These are phyloP conservation scores for Tulasnella calospora DNA, from an alignment of 768 basidiomycete species.

Conservation along the genomic window DNA sequence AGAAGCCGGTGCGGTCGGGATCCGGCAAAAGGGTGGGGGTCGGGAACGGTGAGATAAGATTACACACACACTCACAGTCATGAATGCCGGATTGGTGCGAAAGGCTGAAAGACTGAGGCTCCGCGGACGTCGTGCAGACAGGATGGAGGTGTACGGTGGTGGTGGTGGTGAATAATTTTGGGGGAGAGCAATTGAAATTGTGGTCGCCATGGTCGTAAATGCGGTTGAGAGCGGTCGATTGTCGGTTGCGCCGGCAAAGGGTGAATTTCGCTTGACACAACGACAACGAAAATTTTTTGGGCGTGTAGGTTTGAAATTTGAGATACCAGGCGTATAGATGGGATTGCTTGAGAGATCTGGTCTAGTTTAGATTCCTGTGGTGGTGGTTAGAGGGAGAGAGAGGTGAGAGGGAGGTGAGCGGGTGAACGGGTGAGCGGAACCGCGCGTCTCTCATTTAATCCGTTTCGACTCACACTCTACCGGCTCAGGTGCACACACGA, in stretches of 20 bases:
- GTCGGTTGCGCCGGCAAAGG: background rate
- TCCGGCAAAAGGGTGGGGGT: background rate
- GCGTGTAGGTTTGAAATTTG: background rate
- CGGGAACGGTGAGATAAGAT: background rate
- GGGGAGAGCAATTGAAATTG: background rate
- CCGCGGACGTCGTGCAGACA: background rate
- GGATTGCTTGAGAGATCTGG: background rate
- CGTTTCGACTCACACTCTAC: background rate
- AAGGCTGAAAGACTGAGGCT: background rate
- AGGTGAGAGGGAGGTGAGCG: background rate
- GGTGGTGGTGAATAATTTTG: background rate
- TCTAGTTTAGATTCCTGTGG: background rate
- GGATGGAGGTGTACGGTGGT: background rate
- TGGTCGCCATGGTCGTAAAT: background rate
- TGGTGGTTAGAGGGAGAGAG: background rate
- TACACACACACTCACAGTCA: background rate
- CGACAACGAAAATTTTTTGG: background rate
- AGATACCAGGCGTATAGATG: background rate
- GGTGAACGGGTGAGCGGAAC: background rate
- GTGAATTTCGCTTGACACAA: slow-evolving; percentile 1
- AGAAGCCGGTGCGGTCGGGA: background rate
- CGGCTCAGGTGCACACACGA: background rate
- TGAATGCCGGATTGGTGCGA: background rate
- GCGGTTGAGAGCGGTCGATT: background rate
- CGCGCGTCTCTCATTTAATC: background rate